phyloP scores from a whole-genome alignment of 2,329 filamentous ascomycete genomes.

The Aspergillus melleus region DNA sequence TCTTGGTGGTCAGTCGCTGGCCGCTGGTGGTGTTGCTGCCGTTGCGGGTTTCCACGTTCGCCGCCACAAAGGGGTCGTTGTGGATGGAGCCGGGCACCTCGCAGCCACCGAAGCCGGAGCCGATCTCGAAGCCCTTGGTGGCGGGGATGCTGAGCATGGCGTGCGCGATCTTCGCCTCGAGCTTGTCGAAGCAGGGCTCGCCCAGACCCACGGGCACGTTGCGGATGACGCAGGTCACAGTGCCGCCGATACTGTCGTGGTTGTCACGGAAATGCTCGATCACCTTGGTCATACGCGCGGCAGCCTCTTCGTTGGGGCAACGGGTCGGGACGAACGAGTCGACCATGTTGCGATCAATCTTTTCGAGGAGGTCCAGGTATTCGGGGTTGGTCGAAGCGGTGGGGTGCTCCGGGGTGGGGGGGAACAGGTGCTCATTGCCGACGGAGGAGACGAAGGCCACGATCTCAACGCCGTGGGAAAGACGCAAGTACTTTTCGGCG shows the following conservation, averaged over 20 bases:
- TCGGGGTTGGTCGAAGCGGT: slow-evolving; percentile 71
- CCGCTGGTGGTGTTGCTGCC: slow-evolving; percentile 17
- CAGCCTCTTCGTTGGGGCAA: slow-evolving; percentile 70
- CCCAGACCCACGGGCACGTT: slow-evolving; percentile 83
- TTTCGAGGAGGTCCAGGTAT: slow-evolving; percentile 72
- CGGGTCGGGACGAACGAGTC: slow-evolving; percentile 84
- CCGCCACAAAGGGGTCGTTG: slow-evolving; percentile 81
- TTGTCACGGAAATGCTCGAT: slow-evolving; percentile 77
- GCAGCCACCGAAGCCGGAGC: slow-evolving; percentile 85
- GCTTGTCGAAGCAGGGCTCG: slow-evolving; percentile 93
- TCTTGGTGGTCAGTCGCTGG: slow-evolving; percentile 76
- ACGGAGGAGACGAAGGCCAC: slow-evolving; percentile 87
- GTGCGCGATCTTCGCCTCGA: slow-evolving; percentile 87
- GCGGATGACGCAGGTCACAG: slow-evolving; percentile 88
- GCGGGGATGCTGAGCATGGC: slow-evolving; percentile 95
- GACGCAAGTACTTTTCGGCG: slow-evolving; percentile 84
- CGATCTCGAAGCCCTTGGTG: slow-evolving; percentile 93
- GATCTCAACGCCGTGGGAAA: slow-evolving; percentile 84
- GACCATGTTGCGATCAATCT: slow-evolving; percentile 71
- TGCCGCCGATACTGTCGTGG: slow-evolving; percentile 89
- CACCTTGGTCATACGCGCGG: slow-evolving; percentile 71
- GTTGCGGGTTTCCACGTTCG: slow-evolving; percentile 29
- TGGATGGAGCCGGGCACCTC: slow-evolving; percentile 85
- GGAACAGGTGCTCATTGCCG: slow-evolving; percentile 75
- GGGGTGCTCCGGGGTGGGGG: slow-evolving; percentile 67